Conservation (phyloP, 163 green algal genomes). For the Scenedesmus sp. region DNA sequence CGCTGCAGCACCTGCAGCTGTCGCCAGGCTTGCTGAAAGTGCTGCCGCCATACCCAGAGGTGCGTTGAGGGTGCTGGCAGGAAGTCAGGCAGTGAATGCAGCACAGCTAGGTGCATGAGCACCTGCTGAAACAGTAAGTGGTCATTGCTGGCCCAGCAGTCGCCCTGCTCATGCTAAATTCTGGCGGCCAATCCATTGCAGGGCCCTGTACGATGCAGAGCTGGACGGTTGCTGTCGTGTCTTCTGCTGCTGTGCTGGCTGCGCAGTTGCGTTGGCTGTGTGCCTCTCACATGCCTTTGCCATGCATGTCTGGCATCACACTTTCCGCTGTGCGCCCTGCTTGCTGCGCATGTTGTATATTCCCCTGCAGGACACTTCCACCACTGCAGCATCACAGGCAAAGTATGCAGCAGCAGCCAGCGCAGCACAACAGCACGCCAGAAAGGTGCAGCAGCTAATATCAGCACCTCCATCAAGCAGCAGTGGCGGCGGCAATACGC, state of each 20-base stretch:
- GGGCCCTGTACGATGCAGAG: too few species aligned
- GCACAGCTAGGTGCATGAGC: too few species aligned
- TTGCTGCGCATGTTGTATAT: background rate
- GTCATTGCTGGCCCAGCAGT: too few species aligned
- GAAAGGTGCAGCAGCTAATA: conserved; percentile 2
- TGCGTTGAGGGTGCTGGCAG: background rate
- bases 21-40: conserved; percentile 11
- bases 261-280: too few species aligned
- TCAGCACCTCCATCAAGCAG: background rate
- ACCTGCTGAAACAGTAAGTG: too few species aligned
- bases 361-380: conserved; percentile 14
- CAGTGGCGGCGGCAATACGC: background rate
- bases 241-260: too few species aligned
- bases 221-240: too few species aligned
- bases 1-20: conserved; percentile 46
- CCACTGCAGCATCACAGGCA: background rate
- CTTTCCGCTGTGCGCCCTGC: background rate
- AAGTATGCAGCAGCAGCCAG: background rate
- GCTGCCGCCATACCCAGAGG: conserved; percentile 47
- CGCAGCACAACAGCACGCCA: conserved; percentile 25
- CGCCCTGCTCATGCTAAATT: too few species aligned
- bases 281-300: too few species aligned
- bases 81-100: background rate
- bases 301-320: too few species aligned
- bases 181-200: too few species aligned